Evolutionary conservation across 164 flowering plant genomes (phyloP).

Genomic region (Berberis thunbergii): DNA sequence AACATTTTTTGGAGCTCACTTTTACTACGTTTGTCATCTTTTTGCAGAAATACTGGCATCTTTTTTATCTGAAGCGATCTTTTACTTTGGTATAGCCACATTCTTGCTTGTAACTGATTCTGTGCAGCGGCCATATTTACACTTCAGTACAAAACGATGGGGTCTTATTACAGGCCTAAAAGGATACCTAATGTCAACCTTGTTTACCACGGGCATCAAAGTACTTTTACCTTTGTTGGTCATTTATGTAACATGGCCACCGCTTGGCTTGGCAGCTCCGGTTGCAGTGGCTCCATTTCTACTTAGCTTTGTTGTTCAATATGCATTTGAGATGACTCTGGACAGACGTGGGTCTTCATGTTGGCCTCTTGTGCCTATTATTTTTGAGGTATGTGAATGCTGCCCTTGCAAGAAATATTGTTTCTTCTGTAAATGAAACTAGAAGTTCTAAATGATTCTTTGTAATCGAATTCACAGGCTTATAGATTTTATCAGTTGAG

Average conservation of each 20-base stretch:
- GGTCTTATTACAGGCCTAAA: slow-evolving; percentile 82
- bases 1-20: not conserved
- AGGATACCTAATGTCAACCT: slow-evolving; percentile 63
- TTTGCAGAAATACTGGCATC: slow-evolving; percentile 54
- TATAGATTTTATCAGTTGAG: slow-evolving; percentile 76
- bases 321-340: slow-evolving; percentile 46
- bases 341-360: slow-evolving; percentile 48
- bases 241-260: slow-evolving; percentile 65
- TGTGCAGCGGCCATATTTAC: slow-evolving; percentile 67
- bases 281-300: slow-evolving; percentile 71
- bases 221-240: slow-evolving; percentile 55
- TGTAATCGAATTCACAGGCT: slow-evolving; percentile 35
- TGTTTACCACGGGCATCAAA: slow-evolving; percentile 64
- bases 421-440: not conserved
- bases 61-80: slow-evolving; percentile 41
- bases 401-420: not conserved
- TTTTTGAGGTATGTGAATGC: slow-evolving; percentile 59
- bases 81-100: slow-evolving; percentile 57
- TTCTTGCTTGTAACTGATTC: slow-evolving; percentile 52
- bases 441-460: slow-evolving; percentile 2
- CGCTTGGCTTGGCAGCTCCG: slow-evolving; percentile 46
- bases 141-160: slow-evolving; percentile 76
- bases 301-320: slow-evolving; percentile 58
- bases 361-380: slow-evolving; percentile 87
- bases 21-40: not conserved